Conservation (phyloP, 2,329 filamentous ascomycete species). For the Aspergillus tamarii region DNA sequence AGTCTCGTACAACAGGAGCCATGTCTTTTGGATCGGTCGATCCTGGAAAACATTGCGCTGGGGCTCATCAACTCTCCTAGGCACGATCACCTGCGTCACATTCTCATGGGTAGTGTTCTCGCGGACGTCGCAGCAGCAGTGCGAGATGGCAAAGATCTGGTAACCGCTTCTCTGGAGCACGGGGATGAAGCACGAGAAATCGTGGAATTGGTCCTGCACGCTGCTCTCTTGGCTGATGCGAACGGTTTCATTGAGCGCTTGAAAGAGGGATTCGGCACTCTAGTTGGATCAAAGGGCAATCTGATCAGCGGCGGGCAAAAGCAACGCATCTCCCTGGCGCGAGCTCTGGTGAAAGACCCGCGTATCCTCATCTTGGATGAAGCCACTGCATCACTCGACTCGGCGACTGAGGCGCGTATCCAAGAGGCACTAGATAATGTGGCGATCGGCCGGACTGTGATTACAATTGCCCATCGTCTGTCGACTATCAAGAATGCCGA, state of each 20-base stretch:
- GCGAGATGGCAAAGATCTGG: slow-evolving; percentile 55
- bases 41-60: slow-evolving; percentile 74
- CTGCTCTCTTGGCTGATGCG: slow-evolving; percentile 63
- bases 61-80: slow-evolving; percentile 48
- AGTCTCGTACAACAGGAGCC: slow-evolving; percentile 65
- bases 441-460: slow-evolving; percentile 54
- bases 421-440: slow-evolving; percentile 79
- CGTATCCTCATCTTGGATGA: slow-evolving; percentile 86
- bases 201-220: slow-evolving; percentile 57
- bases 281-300: slow-evolving; percentile 82
- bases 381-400: slow-evolving; percentile 85
- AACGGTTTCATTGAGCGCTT: slow-evolving; percentile 69
- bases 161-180: slow-evolving; percentile 45
- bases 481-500: slow-evolving; percentile 49
- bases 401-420: slow-evolving; percentile 82
- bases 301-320: slow-evolving; percentile 86
- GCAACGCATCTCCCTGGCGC: slow-evolving; percentile 84
- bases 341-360: slow-evolving; percentile 80
- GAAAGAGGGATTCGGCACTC: slow-evolving; percentile 79
- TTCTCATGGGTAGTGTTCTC: slow-evolving; percentile 55
- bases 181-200: slow-evolving; percentile 54
- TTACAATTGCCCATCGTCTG: slow-evolving; percentile 50
- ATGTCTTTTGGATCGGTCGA: slow-evolving; percentile 78
- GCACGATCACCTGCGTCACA: slow-evolving; percentile 53
- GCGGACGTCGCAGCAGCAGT: slow-evolving; percentile 47